phyloP scores from a whole-genome alignment of 2,329 filamentous ascomycete species.

The Fusarium aywerte region DNA sequence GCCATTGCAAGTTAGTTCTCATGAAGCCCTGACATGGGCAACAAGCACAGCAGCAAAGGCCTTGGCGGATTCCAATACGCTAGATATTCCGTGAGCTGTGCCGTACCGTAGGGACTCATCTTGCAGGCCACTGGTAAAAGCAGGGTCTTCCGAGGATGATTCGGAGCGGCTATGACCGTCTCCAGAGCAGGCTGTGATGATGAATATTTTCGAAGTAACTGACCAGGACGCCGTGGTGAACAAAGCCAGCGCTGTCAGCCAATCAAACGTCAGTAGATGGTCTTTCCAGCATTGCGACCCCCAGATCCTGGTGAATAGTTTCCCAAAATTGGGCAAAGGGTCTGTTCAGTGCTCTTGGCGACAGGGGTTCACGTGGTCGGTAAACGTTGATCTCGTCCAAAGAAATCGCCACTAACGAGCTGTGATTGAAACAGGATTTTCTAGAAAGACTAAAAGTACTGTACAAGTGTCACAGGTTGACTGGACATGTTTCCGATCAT shows the following conservation, averaged over 20 bases:
- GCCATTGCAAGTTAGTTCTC: slow-evolving; percentile 39
- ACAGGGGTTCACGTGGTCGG: slow-evolving; percentile 35
- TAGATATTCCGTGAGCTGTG: slow-evolving; percentile 12
- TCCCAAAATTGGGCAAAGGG: slow-evolving; percentile 30
- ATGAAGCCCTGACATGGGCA: slow-evolving; percentile 15
- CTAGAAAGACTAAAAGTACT: slow-evolving; percentile 15
- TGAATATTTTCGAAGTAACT: slow-evolving; percentile 28
- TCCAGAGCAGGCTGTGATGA: slow-evolving; percentile 23
- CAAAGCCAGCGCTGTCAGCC: slow-evolving; percentile 24
- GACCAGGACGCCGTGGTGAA: slow-evolving; percentile 21
- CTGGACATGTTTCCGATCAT: slow-evolving; percentile 31
- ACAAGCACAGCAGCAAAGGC: slow-evolving; percentile 4
- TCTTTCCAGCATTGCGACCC: slow-evolving; percentile 19
- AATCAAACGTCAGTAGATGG: slow-evolving; percentile 34
- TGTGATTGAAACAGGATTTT: slow-evolving; percentile 40
- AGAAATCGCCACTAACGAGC: slow-evolving; percentile 31
- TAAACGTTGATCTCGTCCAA: slow-evolving; percentile 40
- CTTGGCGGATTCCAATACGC: slow-evolving; percentile 17
- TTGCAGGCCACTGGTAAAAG: slow-evolving; percentile 25
- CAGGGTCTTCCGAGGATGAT: slow-evolving; percentile 33
- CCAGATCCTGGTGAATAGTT: slow-evolving; percentile 16
- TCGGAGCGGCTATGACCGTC: slow-evolving; percentile 41
- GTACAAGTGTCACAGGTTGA: slow-evolving; percentile 22
- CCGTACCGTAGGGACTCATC: slow-evolving; percentile 17
- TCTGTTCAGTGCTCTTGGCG: slow-evolving; percentile 11